Conservation (phyloP, 108 stramenopile species). For the Pseudonitzschia delicatissima region DNA sequence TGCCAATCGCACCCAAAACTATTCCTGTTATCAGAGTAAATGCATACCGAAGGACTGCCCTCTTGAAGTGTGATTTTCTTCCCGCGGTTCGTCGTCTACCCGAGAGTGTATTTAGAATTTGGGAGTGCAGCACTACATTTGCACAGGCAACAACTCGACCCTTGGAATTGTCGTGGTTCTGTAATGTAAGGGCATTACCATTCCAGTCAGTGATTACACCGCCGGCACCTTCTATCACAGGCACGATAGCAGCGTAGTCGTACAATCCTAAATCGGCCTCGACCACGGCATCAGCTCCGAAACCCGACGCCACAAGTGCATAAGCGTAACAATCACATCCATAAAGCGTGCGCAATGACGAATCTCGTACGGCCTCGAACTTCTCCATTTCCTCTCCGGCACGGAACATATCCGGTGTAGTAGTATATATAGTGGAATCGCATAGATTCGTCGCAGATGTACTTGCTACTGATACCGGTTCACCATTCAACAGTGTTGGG, state of each 20-base stretch:
- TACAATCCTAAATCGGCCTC: constrained; percentile 58
- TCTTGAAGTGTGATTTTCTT: not conserved
- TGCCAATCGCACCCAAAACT: not conserved
- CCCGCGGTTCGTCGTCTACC: not conserved
- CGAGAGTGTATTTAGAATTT: constrained; percentile 31
- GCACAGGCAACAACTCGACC: constrained; percentile 52
- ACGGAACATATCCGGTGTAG: constrained; percentile 59
- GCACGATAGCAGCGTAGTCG: constrained; percentile 55
- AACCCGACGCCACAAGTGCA: constrained; percentile 51
- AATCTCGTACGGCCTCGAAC: constrained; percentile 30
- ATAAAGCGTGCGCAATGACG: constrained; percentile 33
- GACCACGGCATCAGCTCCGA: constrained; percentile 49
- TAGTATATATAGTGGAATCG: constrained; percentile 43
- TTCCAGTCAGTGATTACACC: constrained; percentile 54
- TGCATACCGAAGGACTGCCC: not conserved
- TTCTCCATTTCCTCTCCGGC: constrained; percentile 36
- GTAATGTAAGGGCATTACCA: constrained; percentile 36
- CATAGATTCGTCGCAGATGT: constrained; percentile 20
- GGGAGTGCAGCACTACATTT: constrained; percentile 34
- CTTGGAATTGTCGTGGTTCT: constrained; percentile 37
- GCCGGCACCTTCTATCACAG: constrained; percentile 51
- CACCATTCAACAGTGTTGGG: constrained; percentile 43
- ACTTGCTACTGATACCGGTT: constrained; percentile 25
- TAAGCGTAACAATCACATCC: constrained; percentile 62
- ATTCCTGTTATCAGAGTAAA: not conserved